Conservation (phyloP, 192 early-diverging fungal species). For the Cetraspora pellucida region DNA sequence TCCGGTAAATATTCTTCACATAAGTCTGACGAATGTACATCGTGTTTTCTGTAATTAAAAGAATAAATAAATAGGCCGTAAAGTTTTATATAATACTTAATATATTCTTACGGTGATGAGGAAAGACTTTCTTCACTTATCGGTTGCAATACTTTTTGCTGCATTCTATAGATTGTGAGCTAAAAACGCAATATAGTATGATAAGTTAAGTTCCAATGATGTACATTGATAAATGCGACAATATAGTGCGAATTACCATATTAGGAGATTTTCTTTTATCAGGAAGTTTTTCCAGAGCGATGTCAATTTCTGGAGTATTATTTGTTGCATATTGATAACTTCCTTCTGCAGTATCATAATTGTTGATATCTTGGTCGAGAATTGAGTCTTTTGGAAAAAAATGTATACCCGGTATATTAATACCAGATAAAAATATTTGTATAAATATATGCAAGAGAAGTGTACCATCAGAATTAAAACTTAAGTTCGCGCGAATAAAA, state of each 20-base stretch:
- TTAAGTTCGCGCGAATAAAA: background rate
- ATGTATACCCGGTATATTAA: background rate
- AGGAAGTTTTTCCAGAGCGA: slow-evolving; percentile 4
- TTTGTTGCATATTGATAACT: slow-evolving; percentile 18
- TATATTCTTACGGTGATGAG: no score
- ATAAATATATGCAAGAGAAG: background rate
- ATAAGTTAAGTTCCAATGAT: background rate
- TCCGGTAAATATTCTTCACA: no score
- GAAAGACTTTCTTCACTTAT: no score
- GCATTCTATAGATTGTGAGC: background rate
- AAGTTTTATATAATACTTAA: no score
- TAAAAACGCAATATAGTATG: background rate
- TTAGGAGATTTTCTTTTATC: slow-evolving; percentile 18
- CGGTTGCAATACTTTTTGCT: no score
- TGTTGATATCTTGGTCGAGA: background rate
- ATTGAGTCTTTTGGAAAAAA: background rate
- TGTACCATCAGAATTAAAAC: background rate
- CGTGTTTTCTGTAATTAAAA: no score
- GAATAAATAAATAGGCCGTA: no score
- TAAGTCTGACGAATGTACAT: no score
- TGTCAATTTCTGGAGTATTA: background rate
- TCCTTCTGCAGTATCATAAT: background rate
- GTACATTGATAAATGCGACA: background rate
- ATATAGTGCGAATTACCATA: background rate
- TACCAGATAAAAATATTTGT: background rate